phyloP scores from a whole-genome alignment of 2,329 filamentous ascomycete species.

The Trichoderma afroharzianum region DNA sequence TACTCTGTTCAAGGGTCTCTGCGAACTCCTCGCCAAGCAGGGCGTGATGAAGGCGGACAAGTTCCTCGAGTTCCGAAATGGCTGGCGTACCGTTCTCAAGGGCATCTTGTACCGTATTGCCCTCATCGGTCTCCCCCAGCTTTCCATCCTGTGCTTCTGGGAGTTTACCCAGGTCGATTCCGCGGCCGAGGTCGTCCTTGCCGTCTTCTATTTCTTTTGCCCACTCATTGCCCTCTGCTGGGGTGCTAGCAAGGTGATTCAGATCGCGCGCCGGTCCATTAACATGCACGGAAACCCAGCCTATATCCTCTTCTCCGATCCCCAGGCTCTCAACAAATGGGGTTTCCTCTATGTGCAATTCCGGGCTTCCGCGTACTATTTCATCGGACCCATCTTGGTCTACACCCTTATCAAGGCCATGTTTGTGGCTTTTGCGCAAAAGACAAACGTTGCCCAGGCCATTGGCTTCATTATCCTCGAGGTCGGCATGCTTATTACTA shows the following conservation, averaged over 20 bases:
- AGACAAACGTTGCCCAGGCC: conserved; percentile 64
- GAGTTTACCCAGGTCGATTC: conserved; percentile 87
- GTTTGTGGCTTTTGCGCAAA: conserved; percentile 75
- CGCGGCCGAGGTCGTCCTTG: conserved; percentile 77
- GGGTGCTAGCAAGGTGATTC: conserved; percentile 86
- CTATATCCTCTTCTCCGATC: conserved; percentile 95
- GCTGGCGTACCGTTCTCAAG: conserved; percentile 89
- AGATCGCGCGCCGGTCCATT: conserved; percentile 82
- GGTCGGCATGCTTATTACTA: conserved; percentile 69
- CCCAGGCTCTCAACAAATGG: conserved; percentile 91
- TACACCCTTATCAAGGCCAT: conserved; percentile 86
- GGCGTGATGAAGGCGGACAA: conserved; percentile 79
- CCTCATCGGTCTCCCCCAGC: conserved; percentile 87
- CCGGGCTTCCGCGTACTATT: conserved; percentile 93
- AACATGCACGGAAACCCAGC: conserved; percentile 93
- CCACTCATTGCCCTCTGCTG: conserved; percentile 74
- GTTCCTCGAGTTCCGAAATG: conserved; percentile 90
- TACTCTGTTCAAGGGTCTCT: conserved; percentile 58
- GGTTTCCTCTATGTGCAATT: conserved; percentile 97
- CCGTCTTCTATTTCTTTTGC: conserved; percentile 82
- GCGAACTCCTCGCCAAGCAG: conserved; percentile 74
- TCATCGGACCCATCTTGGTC: conserved; percentile 73
- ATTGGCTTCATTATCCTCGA: conserved; percentile 85
- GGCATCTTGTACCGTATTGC: conserved; percentile 89
- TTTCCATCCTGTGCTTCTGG: conserved; percentile 88